Evolutionary conservation across 1,284 basidiomycete genomes (phyloP).

Genomic region (Ganoderma meredithae): DNA sequence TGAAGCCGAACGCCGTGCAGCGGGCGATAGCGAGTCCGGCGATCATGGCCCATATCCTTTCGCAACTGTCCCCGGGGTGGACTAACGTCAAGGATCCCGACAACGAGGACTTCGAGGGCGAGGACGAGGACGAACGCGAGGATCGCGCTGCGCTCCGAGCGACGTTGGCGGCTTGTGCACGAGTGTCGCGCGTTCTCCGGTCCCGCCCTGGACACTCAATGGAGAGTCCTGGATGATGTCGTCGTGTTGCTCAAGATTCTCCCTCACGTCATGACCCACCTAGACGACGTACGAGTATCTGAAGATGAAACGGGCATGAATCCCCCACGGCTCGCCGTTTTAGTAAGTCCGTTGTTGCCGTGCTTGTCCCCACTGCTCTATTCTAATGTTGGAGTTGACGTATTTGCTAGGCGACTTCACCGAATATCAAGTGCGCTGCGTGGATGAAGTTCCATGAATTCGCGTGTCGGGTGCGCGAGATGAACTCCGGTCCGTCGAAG

Average conservation of each 20-base stretch:
- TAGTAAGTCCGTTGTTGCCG: background rate
- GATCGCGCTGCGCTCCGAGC: background rate
- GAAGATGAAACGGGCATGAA: background rate
- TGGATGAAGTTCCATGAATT: background rate
- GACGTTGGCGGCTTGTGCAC: constrained; percentile 1
- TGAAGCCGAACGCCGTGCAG: background rate
- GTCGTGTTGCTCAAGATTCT: background rate
- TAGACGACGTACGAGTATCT: background rate
- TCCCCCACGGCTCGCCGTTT: background rate
- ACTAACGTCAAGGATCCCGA: background rate
- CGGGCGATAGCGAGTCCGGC: background rate
- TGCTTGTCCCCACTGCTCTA: background rate
- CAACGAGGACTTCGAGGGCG: background rate
- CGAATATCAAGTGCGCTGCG: background rate
- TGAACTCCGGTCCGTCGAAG: background rate
- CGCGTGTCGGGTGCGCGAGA: background rate
- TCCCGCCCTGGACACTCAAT: constrained; percentile 7
- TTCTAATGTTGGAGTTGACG: background rate
- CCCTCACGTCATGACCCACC: background rate
- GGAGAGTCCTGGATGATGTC: constrained; percentile 5
- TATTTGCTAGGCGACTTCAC: background rate
- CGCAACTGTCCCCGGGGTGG: background rate
- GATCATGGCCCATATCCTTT: background rate
- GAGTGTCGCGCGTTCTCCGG: constrained; percentile 1
- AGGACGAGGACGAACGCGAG: background rate